These are phyloP conservation scores for Tolypocladium paradoxum DNA, from an alignment of 2,329 filamentous ascomycete genomes.

Conservation along the genomic window DNA sequence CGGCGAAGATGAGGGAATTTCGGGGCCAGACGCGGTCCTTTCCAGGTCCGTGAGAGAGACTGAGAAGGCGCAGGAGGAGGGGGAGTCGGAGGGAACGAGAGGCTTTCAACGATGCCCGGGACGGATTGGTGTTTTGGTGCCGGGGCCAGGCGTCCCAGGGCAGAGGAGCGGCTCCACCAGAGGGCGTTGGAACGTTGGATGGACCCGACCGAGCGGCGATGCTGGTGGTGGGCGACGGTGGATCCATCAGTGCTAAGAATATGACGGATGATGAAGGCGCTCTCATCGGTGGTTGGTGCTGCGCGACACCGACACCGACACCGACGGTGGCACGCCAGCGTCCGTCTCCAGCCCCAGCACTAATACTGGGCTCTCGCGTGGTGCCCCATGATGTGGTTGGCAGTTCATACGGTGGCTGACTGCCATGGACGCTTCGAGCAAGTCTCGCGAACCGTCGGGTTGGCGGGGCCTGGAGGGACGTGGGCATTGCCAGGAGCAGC, in stretches of 20 bases:
- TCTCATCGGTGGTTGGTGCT: neutral
- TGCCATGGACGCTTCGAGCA: neutral
- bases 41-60: neutral
- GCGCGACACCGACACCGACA: neutral
- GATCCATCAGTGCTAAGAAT: neutral
- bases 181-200: neutral
- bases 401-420: neutral
- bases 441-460: neutral
- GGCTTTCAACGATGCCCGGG: neutral
- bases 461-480: neutral
- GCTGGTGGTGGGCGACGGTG: neutral
- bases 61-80: neutral
- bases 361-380: neutral
- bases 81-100: neutral
- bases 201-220: neutral
- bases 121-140: neutral
- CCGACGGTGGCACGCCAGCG: no score
- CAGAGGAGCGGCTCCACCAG: neutral
- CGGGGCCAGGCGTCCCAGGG: neutral
- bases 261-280: neutral
- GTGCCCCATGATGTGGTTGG: neutral
- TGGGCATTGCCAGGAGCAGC: neutral
- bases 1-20: neutral
- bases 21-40: neutral
- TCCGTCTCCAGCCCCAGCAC: neutral